Evolutionary conservation across 148 eudicot genomes (phyloP), one percentile per base, ranked within the genome.

Genomic region (Fallopia convolvulus): DNA sequence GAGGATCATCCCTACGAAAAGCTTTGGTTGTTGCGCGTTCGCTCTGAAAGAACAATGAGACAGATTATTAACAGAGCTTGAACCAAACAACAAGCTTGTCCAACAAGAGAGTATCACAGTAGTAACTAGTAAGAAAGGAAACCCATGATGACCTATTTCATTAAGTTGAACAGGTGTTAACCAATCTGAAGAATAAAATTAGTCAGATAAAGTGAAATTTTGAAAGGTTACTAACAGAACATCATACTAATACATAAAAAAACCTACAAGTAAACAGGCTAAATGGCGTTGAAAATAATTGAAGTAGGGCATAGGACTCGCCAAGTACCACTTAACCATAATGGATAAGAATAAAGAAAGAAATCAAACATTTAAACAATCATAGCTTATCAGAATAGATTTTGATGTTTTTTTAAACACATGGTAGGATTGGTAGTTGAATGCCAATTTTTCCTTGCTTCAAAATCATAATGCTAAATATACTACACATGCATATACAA

Each of bases 1-100:
- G 68, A 84, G 89, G 65, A 86, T 86, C 89, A 86, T 86, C 52
- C 85, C 90, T 11, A 87, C 82, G 26, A 88, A 88, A 46, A 85
- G 87, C 77, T 86, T 86, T 26, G 89, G 89, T 74, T 86, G 89
- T 21, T 86, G 89, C 39, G 87, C 87, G 39, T 84, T 86, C 20
- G 87, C 89, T 75, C 89, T 86, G 87, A 26, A 42, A 20, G 18
- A 26, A 46, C 10, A 77, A 65, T 23, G 18, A 68, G 21, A 6
- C 20, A 39, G 21, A 39, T 68, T 6, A 68, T 68, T 0, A 68
- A 30, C 7, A 3, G 33, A 33, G 12, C 7, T 6, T 13, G 33
- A 8, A 21, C 32, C 21, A 21, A 53, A 61, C 6, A 63, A 26
- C 5, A 61, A 32, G 39, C 13, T 30, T 63, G 70, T 61, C 70